Evolutionary conservation across 1,284 basidiomycete genomes (phyloP).

Genomic region (Porogramme epimiltina): DNA sequence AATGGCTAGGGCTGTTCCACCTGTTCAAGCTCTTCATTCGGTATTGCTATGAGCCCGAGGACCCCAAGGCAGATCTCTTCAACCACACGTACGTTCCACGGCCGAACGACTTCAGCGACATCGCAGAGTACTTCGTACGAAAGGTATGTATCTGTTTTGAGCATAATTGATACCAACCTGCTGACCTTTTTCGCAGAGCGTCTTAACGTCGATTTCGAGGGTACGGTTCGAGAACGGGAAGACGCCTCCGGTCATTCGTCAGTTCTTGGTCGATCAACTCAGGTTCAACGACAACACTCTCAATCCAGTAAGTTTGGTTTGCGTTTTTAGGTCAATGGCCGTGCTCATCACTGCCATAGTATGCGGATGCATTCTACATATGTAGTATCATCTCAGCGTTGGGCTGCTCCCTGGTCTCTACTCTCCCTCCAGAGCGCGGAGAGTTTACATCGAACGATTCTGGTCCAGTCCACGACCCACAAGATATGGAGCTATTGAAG

Average conservation of each 20-base stretch:
- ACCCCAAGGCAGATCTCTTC: constrained; percentile 79
- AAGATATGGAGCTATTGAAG: constrained; percentile 69
- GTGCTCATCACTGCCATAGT: constrained; percentile 47
- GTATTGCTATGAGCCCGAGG: constrained; percentile 88
- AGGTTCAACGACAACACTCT: constrained; percentile 94
- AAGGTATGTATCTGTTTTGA: constrained; percentile 63
- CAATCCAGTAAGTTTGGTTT: constrained; percentile 66
- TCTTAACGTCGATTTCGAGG: constrained; percentile 82
- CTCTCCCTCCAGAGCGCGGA: constrained; percentile 73
- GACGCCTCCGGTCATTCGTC: constrained; percentile 86
- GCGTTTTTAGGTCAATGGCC: neutral
- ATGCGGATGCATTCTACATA: constrained; percentile 90
- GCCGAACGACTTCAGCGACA: constrained; percentile 92
- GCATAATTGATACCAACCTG: neutral
- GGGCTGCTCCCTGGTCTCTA: constrained; percentile 76
- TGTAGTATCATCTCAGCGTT: constrained; percentile 86
- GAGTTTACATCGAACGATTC: constrained; percentile 71
- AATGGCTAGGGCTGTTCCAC: constrained; percentile 93
- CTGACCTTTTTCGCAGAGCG: constrained; percentile 45
- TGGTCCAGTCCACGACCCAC: constrained; percentile 61
- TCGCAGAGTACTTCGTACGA: constrained; percentile 93
- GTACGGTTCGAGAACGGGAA: constrained; percentile 87
- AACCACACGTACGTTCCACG: constrained; percentile 85
- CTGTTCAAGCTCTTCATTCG: constrained; percentile 95
- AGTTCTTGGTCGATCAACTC: constrained; percentile 89